phyloP scores from a whole-genome alignment of 768 basidiomycete species.

The Boletus sp. region DNA sequence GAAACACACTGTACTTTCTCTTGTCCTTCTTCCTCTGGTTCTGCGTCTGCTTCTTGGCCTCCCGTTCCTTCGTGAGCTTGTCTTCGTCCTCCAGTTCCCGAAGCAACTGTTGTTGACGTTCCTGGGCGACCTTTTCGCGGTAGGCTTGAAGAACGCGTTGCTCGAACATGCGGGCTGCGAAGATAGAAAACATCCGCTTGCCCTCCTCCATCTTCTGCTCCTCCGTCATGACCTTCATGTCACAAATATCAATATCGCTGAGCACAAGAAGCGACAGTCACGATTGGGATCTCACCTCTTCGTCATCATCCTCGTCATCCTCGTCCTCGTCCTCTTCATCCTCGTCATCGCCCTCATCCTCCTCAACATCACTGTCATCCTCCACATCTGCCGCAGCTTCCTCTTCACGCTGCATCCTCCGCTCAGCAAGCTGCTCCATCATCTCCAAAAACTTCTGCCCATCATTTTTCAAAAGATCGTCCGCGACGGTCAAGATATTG shows the following conservation, averaged over 20 bases:
- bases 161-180: conserved; percentile 99
- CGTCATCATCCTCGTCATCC: conserved; percentile 46
- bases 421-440: conserved; percentile 99
- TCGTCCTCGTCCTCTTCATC: conserved; percentile 67
- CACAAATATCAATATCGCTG: conserved; percentile 8
- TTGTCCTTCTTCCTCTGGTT: conserved; percentile 99
- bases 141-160: conserved; percentile 96
- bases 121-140: conserved; percentile 94
- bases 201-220: conserved; percentile 99
- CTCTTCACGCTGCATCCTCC: conserved; percentile 89
- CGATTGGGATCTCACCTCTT: conserved; percentile 37
- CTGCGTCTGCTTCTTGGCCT: conserved; percentile 88
- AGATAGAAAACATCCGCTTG: conserved; percentile 99
- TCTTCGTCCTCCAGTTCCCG: conserved; percentile 97
- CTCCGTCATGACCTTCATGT: conserved; percentile 73
- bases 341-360: conserved; percentile 57
- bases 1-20: conserved; percentile 63
- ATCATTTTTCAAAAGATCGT: conserved; percentile 97
- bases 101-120: conserved; percentile 88
- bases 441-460: conserved; percentile 99
- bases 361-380: conserved; percentile 58
- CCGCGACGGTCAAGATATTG: conserved; percentile 96
- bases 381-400: conserved; percentile 59
- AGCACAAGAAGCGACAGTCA: conserved; percentile 6
- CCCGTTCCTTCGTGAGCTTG: conserved; percentile 77